Evolutionary conservation across 805 yeast genomes (phyloP).

Genomic region (Clavispora vitiphila): DNA sequence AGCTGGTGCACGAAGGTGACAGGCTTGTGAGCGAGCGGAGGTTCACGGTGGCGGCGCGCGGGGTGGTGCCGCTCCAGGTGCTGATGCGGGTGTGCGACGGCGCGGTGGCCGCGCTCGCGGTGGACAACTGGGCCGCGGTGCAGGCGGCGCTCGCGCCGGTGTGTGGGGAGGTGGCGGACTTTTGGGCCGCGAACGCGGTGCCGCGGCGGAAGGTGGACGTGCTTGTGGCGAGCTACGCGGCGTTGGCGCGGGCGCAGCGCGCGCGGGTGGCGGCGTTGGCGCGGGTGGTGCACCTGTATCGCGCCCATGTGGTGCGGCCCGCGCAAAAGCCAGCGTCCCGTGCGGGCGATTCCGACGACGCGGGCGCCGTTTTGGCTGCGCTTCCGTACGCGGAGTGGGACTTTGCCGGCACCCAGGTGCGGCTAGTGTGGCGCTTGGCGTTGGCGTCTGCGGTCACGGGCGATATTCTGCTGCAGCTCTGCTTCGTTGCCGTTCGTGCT

Average conservation of each 20-base stretch:
- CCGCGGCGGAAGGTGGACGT: constrained; percentile 23
- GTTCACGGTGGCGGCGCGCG: constrained; percentile 1
- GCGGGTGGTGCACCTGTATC: constrained; percentile 18
- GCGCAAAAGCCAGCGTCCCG: not conserved
- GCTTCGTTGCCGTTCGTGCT: constrained; percentile 4
- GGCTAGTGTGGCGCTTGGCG: constrained; percentile 9
- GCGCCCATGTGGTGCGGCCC: constrained; percentile 11
- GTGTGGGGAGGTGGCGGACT: constrained; percentile 16
- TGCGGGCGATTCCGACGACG: no score
- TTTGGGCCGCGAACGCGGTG: constrained; percentile 20
- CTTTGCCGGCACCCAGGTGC: constrained; percentile 3
- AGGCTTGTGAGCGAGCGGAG: not conserved
- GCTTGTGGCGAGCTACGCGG: constrained; percentile 27
- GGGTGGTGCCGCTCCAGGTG: constrained; percentile 6
- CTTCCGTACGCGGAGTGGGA: constrained; percentile 9
- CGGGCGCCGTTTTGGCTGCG: no score
- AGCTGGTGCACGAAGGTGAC: not conserved
- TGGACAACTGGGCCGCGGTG: constrained; percentile 3
- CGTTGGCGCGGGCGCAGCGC: constrained; percentile 23
- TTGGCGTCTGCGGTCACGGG: constrained; percentile 5
- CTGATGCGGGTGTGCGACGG: constrained; percentile 6
- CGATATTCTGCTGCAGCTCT: constrained; percentile 5
- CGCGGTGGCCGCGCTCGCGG: constrained; percentile 4
- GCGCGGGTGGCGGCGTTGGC: constrained; percentile 18
- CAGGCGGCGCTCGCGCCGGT: constrained; percentile 5